These are phyloP conservation scores for Leccinum pallidistipes DNA, from an alignment of 1,284 basidiomycete species.

Conservation along the genomic window DNA sequence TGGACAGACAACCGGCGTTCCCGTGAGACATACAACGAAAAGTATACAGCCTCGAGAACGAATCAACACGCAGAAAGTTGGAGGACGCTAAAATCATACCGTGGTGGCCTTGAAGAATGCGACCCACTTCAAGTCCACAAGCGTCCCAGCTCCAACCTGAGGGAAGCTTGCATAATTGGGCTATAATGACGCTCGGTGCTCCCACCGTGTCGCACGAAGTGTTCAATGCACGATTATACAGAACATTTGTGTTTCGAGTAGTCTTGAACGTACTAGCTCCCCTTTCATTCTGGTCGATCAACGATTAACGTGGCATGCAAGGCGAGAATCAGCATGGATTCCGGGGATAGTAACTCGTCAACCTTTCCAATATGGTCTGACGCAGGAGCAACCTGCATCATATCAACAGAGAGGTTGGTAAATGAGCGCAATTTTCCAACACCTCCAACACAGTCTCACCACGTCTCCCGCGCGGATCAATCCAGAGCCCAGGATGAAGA, in stretches of 20 bases:
- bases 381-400: too few species aligned
- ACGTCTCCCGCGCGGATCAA: too few species aligned
- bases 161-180: conserved; percentile 58
- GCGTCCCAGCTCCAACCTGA: conserved; percentile 49
- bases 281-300: too few species aligned
- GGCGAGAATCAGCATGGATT: too few species aligned
- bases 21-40: conserved; percentile 70
- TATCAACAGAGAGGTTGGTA: too few species aligned
- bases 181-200: conserved; percentile 50
- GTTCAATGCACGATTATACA: conserved; percentile 61
- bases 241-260: conserved; percentile 48
- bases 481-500: too few species aligned
- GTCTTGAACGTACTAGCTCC: too few species aligned
- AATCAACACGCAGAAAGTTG: not conserved
- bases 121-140: conserved; percentile 64
- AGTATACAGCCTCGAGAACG: conserved; percentile 60
- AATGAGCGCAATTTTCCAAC: too few species aligned
- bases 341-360: too few species aligned
- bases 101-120: conserved; percentile 69
- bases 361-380: too few species aligned
- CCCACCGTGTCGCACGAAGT: conserved; percentile 37
- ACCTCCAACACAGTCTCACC: too few species aligned
- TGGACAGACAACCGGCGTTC: conserved; percentile 69
- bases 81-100: conserved; percentile 40
- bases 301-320: too few species aligned